Evolutionary conservation across 2,329 filamentous ascomycete species (phyloP).

Genomic region (Cladosporium cucumerinum): DNA sequence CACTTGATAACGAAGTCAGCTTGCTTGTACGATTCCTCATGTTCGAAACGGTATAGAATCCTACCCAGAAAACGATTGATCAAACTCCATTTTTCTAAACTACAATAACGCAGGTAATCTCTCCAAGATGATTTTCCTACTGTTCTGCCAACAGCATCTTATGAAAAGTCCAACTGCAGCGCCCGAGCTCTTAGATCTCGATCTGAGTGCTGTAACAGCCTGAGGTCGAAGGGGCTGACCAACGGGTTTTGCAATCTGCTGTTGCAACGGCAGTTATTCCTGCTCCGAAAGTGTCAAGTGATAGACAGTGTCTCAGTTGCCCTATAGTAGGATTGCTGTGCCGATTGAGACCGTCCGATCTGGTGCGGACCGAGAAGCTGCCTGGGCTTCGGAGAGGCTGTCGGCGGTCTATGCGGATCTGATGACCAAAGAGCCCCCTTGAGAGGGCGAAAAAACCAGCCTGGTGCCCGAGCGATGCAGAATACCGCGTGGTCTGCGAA

Average conservation of each 20-base stretch:
- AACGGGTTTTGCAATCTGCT: constrained; percentile 15
- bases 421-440: constrained; percentile 16
- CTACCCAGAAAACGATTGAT: constrained; percentile 26
- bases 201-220: constrained; percentile 10
- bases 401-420: constrained; percentile 16
- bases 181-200: constrained; percentile 15
- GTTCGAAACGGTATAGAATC: background rate
- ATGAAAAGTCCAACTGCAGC: constrained; percentile 2
- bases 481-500: background rate
- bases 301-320: constrained; percentile 15
- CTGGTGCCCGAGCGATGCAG: constrained; percentile 4
- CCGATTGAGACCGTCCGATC: constrained; percentile 1
- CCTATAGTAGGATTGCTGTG: constrained; percentile 15
- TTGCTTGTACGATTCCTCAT: constrained; percentile 16
- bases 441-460: background rate
- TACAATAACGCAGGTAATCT: constrained; percentile 16
- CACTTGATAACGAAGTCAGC: constrained; percentile 31
- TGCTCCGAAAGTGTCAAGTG: constrained; percentile 7
- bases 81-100: constrained; percentile 24
- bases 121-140: constrained; percentile 14
- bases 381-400: constrained; percentile 13
- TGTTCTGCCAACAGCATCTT: constrained; percentile 16
- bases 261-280: constrained; percentile 9
- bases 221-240: constrained; percentile 15
- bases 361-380: constrained; percentile 17